Evolutionary conservation across 2,329 filamentous ascomycete species (phyloP), one percentile per base, ranked within the genome.

Genomic region (Tolypocladium endophyticum): DNA sequence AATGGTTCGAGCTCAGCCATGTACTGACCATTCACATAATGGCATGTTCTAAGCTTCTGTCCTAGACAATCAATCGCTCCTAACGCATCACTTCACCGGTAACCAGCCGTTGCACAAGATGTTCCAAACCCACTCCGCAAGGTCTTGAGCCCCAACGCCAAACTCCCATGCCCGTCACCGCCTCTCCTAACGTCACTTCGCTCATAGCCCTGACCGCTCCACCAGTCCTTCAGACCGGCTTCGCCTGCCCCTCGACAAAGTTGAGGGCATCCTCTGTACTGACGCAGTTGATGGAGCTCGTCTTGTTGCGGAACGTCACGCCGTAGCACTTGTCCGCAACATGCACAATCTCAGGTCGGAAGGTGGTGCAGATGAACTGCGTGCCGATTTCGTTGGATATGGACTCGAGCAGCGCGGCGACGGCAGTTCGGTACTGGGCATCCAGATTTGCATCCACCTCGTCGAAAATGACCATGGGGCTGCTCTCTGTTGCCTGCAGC

Each of bases 361-460:
- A 99, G 2, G 94, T 99, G 4, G 94, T 99, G 81, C 94, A 97
- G 74, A 99, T 99, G 72, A 99, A 99, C 73, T 99, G 82, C 57
- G 82, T 86, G 62, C 82, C 81, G 18, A 81, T 82, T 65, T 86
- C 84, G 61, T 81, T 77, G 18, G 87, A 90, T 63, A 91, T 92
- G 59, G 86, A 87, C 69, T 93, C 81, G 28, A 99, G 81, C 77
- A 97, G 90, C 60, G 90, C 84, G 3, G 94, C 94, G 14, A 99
- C 94, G 1, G 94, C 93, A 1, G 94, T 97, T 62, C 94, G 89
- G 78, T 99, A 99, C 75, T 99, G 94, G 1, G 94, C 92, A 72
- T 99, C 94, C 30, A 99, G 83, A 72, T 99, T 99, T 73, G 94
- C 94, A 71, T 99, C 94, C 64, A 99, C 96, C 75, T 99, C 94